These are phyloP conservation scores for Keithomyces neogunnii DNA, from an alignment of 2,329 filamentous ascomycete genomes.

Conservation along the genomic window DNA sequence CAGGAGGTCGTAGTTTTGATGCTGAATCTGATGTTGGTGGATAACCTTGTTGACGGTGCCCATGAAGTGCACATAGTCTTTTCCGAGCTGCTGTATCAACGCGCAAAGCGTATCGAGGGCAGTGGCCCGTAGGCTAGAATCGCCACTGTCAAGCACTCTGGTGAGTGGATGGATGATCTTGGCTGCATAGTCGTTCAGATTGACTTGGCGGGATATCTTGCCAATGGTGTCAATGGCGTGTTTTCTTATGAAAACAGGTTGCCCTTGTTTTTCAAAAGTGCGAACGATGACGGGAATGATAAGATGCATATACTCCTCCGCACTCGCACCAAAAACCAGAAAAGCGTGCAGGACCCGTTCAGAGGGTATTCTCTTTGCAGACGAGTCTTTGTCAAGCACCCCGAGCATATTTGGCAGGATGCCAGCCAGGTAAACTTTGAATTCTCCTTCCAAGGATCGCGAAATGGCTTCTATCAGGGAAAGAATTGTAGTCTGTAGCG, in stretches of 20 bases:
- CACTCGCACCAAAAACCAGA: constrained; percentile 88
- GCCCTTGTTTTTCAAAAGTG: constrained; percentile 82
- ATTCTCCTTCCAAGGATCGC: constrained; percentile 89
- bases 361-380: constrained; percentile 67
- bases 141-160: constrained; percentile 66
- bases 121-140: constrained; percentile 65
- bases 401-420: constrained; percentile 90
- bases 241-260: constrained; percentile 72
- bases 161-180: constrained; percentile 93
- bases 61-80: constrained; percentile 91
- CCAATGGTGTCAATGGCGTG: constrained; percentile 91
- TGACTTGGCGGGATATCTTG: constrained; percentile 90
- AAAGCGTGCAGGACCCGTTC: constrained; percentile 92
- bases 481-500: constrained; percentile 84
- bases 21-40: constrained; percentile 69
- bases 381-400: constrained; percentile 78
- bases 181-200: constrained; percentile 92
- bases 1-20: constrained; percentile 86
- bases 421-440: constrained; percentile 89
- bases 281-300: constrained; percentile 94
- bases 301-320: constrained; percentile 98
- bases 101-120: constrained; percentile 92
- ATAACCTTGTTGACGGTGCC: constrained; percentile 87
- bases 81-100: constrained; percentile 89
- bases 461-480: constrained; percentile 90